Evolutionary conservation across 2,329 filamentous ascomycete species (phyloP).

Genomic region (Aspergillus pseudonomiae): DNA sequence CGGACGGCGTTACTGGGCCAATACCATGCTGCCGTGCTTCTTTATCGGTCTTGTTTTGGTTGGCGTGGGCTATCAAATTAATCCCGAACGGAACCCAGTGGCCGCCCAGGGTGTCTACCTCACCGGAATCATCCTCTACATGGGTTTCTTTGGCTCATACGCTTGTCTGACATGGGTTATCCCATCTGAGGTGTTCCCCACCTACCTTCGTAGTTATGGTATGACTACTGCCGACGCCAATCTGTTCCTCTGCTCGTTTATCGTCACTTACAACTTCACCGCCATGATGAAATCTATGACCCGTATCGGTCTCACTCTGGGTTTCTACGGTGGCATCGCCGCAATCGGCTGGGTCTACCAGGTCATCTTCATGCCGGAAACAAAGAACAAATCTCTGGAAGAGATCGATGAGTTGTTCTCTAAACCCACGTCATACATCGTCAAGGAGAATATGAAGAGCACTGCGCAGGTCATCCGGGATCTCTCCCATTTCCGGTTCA

Average conservation of each 20-base stretch:
- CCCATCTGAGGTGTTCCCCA: slow-evolving; percentile 71
- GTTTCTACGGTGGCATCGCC: slow-evolving; percentile 75
- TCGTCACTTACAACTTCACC: slow-evolving; percentile 76
- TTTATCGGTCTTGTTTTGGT: slow-evolving; percentile 70
- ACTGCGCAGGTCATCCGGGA: slow-evolving; percentile 50
- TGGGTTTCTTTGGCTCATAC: slow-evolving; percentile 69
- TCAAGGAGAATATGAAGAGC: slow-evolving; percentile 59
- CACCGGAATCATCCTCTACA: slow-evolving; percentile 62
- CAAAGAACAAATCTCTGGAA: slow-evolving; percentile 70
- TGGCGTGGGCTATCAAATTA: slow-evolving; percentile 64
- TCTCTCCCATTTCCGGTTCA: slow-evolving; percentile 46
- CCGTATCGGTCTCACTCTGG: slow-evolving; percentile 65
- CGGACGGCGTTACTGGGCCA: slow-evolving; percentile 75
- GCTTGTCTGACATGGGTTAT: slow-evolving; percentile 68
- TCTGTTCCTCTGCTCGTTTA: slow-evolving; percentile 71
- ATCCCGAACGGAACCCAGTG: slow-evolving; percentile 48
- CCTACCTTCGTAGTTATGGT: slow-evolving; percentile 71
- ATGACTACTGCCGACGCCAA: slow-evolving; percentile 72
- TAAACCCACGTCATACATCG: slow-evolving; percentile 64
- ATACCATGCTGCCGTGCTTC: slow-evolving; percentile 71
- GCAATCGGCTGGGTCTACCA: slow-evolving; percentile 72
- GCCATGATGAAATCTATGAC: slow-evolving; percentile 71
- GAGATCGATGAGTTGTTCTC: slow-evolving; percentile 72
- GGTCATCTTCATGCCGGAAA: slow-evolving; percentile 75
- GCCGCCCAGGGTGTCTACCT: slow-evolving; percentile 65